Percentiles rank a stretch among this genome's conserved stretches.
Conservation (phyloP, 164 flowering plant genomes). For the Berberis thunbergii region DNA sequence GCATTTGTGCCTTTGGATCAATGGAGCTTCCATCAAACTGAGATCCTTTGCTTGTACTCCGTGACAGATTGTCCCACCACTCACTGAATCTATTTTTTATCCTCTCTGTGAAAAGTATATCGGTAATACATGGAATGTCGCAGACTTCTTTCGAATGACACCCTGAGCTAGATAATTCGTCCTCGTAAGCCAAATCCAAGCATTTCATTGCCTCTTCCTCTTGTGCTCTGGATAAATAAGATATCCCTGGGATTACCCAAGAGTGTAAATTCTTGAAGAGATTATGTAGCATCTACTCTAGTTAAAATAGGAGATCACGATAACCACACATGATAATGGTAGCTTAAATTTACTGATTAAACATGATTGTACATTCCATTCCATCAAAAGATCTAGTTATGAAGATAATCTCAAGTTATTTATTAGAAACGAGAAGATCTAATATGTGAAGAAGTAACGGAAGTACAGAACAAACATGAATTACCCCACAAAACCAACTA, state of each 20-base stretch:
- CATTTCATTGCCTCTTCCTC: slow-evolving; percentile 52
- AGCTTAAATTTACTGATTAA: too few species aligned
- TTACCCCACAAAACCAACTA: too few species aligned
- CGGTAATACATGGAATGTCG: slow-evolving; percentile 43
- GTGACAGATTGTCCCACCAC: slow-evolving; percentile 57
- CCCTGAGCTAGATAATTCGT: slow-evolving; percentile 19
- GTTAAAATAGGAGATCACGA: background rate
- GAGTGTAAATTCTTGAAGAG: slow-evolving; percentile 26
- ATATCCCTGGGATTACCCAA: slow-evolving; percentile 72
- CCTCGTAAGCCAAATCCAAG: slow-evolving; percentile 24
- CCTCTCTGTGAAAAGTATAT: slow-evolving; percentile 69
- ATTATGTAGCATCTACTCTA: background rate
- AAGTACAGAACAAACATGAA: too few species aligned
- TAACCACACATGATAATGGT: too few species aligned
- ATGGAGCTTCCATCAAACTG: slow-evolving; percentile 21
- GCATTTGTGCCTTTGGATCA: slow-evolving; percentile 31
- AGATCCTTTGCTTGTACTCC: slow-evolving; percentile 13
- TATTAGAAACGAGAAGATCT: too few species aligned
- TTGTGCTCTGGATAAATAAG: slow-evolving; percentile 94
- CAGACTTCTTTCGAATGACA: slow-evolving; percentile 16
- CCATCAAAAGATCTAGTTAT: too few species aligned
- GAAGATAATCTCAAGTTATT: too few species aligned
- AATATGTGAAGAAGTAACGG: too few species aligned
- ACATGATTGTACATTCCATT: too few species aligned
- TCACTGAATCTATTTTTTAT: slow-evolving; percentile 52